A percentile compares a stretch with the other conserved stretches of the same genome.
These are phyloP conservation scores for Saccharum hybrid DNA, from an alignment of 202 grass and related monocot genomes.

Conservation along the genomic window DNA sequence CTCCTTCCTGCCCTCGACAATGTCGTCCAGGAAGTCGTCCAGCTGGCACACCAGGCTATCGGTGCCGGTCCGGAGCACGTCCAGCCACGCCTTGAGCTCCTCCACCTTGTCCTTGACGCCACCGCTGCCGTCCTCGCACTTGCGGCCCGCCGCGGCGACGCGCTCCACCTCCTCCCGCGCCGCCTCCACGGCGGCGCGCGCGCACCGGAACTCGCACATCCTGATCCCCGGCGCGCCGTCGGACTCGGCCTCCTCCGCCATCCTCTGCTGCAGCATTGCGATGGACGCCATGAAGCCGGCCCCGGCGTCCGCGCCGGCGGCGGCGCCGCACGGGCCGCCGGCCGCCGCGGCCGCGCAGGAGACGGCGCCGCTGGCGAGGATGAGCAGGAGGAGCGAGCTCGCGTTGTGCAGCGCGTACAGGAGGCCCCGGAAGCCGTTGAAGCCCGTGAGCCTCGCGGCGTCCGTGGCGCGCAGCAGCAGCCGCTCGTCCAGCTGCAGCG, in stretches of 20 bases:
- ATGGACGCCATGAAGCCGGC: constrained; percentile 70
- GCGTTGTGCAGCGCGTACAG: constrained; percentile 85
- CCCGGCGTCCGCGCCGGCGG: not conserved
- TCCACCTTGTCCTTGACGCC: constrained; percentile 65
- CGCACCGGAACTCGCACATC: constrained; percentile 81
- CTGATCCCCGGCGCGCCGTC: constrained; percentile 50
- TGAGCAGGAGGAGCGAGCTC: constrained; percentile 83
- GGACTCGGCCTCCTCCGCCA: constrained; percentile 63
- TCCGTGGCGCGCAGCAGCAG: constrained; percentile 58
- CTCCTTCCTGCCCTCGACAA: constrained; percentile 97
- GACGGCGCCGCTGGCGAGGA: constrained; percentile 65
- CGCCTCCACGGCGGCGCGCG: constrained; percentile 65
- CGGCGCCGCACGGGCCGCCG: constrained; percentile 15
- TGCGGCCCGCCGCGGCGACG: constrained; percentile 37
- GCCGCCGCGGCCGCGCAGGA: constrained; percentile 29
- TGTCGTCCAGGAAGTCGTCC: constrained; percentile 99
- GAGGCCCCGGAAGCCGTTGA: constrained; percentile 95
- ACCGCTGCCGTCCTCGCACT: constrained; percentile 30
- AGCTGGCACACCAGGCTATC: constrained; percentile 84
- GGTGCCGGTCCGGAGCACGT: constrained; percentile 78
- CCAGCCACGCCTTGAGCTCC: constrained; percentile 76
- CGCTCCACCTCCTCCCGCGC: constrained; percentile 75
- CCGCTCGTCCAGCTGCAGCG: constrained; percentile 73
- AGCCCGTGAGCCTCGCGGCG: constrained; percentile 73
- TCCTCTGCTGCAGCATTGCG: constrained; percentile 76